Evolutionary conservation across 2,329 filamentous ascomycete species (phyloP).

Genomic region (Epichloe uncinata): DNA sequence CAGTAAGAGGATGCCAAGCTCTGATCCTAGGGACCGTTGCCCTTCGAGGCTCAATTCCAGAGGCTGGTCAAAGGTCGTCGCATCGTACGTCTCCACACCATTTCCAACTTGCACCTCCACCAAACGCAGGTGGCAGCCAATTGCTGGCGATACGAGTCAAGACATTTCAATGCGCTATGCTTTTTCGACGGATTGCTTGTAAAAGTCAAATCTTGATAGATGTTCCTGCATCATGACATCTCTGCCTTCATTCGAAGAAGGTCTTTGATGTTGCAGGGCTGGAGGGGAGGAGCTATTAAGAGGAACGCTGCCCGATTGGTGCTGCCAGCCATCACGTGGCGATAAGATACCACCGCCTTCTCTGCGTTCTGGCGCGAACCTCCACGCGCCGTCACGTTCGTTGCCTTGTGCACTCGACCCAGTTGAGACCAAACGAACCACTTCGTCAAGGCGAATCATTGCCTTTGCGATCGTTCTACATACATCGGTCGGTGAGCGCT

Average conservation of each 20-base stretch:
- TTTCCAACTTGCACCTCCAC: constrained; percentile 4
- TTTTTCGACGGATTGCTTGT: neutral
- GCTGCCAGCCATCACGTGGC: constrained; percentile 7
- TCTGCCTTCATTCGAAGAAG: no score
- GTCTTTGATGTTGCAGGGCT: neutral
- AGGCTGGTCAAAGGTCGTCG: neutral
- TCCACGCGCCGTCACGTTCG: constrained; percentile 3
- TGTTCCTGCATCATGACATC: no score
- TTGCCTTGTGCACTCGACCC: neutral
- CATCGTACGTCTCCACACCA: constrained; percentile 2
- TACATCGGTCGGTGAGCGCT: neutral
- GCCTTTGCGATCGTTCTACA: constrained; percentile 12
- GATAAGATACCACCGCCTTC: constrained; percentile 8
- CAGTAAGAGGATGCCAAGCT: constrained; percentile 2
- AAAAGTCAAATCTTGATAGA: neutral
- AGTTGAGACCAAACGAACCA: constrained; percentile 1
- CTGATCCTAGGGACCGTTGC: constrained; percentile 1
- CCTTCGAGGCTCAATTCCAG: constrained; percentile 5
- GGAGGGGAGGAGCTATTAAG: neutral
- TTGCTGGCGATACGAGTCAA: constrained; percentile 4
- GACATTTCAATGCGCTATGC: neutral
- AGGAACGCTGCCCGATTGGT: constrained; percentile 17
- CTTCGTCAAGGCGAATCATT: constrained; percentile 6
- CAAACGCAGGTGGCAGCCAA: constrained; percentile 3
- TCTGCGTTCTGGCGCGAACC: constrained; percentile 1